Evolutionary conservation across 1,139 yeast species (phyloP).

Genomic region (Debaryomyces robertsiae): DNA sequence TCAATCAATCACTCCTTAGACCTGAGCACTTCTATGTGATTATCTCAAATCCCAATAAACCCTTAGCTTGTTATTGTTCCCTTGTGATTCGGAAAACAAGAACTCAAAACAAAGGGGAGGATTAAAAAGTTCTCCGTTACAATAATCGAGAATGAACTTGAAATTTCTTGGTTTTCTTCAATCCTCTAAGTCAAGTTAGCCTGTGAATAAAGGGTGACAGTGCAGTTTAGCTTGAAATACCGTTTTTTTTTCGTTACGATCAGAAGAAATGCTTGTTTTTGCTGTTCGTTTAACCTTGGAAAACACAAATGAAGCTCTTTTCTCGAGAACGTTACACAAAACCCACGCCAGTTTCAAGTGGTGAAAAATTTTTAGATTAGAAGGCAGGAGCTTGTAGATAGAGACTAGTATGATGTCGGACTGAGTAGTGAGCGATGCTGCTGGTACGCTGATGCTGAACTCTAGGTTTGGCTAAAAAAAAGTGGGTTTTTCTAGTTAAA

Average conservation of each 20-base stretch:
- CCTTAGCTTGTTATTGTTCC: too few species aligned
- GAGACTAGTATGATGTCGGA: too few species aligned
- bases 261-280: constrained; percentile 6
- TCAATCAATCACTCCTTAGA: too few species aligned
- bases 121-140: neutral
- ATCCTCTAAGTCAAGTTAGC: constrained; percentile 3
- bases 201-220: neutral
- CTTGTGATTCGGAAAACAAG: too few species aligned
- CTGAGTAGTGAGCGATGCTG: too few species aligned
- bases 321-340: constrained; percentile 8
- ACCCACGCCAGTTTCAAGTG: neutral
- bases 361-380: neutral
- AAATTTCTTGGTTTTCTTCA: neutral
- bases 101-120: constrained; percentile 4
- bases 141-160: too few species aligned
- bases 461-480: too few species aligned
- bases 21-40: too few species aligned
- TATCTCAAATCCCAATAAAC: too few species aligned
- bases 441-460: too few species aligned
- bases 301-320: constrained; percentile 8
- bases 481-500: too few species aligned
- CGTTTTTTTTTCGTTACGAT: constrained; percentile 2
- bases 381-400: too few species aligned
- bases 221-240: neutral
- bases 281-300: constrained; percentile 8